Conservation (phyloP, 805 yeast genomes). For the Candida adriatica region DNA sequence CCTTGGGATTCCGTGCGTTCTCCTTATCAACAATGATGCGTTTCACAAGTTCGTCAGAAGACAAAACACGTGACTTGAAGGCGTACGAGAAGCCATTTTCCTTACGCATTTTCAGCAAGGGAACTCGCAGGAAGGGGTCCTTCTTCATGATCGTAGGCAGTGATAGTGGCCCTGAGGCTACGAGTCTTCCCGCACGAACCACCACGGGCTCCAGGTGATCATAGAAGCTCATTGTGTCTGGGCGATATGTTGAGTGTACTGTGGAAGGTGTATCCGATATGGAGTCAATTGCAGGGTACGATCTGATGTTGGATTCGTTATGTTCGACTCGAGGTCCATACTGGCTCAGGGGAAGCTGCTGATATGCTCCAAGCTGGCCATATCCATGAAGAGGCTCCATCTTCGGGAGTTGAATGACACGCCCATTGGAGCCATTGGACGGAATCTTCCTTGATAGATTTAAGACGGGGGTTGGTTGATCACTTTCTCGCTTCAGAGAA, state of each 20-base stretch:
- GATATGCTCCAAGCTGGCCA: no score
- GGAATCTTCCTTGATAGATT: no score
- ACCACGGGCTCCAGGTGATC: constrained; percentile 24
- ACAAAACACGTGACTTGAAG: constrained; percentile 2
- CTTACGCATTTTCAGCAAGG: constrained; percentile 21
- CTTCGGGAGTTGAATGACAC: background rate
- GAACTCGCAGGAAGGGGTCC: constrained; percentile 26
- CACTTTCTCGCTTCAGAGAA: no score
- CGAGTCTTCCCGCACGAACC: constrained; percentile 27
- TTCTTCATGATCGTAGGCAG: constrained; percentile 22
- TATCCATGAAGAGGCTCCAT: no score
- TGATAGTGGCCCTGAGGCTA: constrained; percentile 28
- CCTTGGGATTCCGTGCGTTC: constrained; percentile 6
- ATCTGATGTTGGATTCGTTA: constrained; percentile 6
- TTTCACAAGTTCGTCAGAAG: constrained; percentile 13
- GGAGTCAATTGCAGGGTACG: background rate
- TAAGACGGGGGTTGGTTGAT: no score
- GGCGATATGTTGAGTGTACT: constrained; percentile 1
- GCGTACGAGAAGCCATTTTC: constrained; percentile 15
- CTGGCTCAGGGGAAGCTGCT: no score
- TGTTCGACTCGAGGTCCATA: no score
- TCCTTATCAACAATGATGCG: constrained; percentile 18
- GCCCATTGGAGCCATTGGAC: background rate
- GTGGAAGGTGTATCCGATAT: constrained; percentile 3
- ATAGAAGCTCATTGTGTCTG: constrained; percentile 23